Conservation (phyloP, 805 yeast genomes). For the Candida andamanensis region DNA sequence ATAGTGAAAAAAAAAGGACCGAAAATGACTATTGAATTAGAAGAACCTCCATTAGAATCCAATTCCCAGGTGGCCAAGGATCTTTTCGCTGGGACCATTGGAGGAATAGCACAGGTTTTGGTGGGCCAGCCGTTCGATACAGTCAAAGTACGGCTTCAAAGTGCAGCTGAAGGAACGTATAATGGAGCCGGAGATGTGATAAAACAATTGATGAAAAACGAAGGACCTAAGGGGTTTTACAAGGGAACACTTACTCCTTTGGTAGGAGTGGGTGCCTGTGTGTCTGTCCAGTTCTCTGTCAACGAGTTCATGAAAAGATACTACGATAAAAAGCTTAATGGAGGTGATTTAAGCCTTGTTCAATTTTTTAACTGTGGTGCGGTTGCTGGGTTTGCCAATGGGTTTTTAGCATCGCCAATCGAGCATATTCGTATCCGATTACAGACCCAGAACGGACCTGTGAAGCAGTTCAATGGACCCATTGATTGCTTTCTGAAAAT, state of each 20-base stretch:
- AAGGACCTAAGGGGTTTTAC: slow-evolving; percentile 38
- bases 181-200: slow-evolving; percentile 75
- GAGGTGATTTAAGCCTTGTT: slow-evolving; percentile 42
- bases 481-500: slow-evolving; percentile 63
- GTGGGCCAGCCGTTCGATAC: slow-evolving; percentile 97
- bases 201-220: slow-evolving; percentile 50
- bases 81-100: slow-evolving; percentile 85
- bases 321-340: slow-evolving; percentile 46
- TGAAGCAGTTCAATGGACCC: slow-evolving; percentile 64
- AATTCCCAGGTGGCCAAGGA: slow-evolving; percentile 60
- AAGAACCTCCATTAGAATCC: slow-evolving; percentile 35
- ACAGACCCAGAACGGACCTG: slow-evolving; percentile 71
- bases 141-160: slow-evolving; percentile 87
- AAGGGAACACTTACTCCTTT: slow-evolving; percentile 44
- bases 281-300: slow-evolving; percentile 91
- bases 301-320: slow-evolving; percentile 89
- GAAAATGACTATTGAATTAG: slow-evolving; percentile 42
- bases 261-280: slow-evolving; percentile 85
- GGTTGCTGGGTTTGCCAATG: slow-evolving; percentile 90
- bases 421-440: slow-evolving; percentile 92
- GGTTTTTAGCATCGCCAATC: slow-evolving; percentile 86
- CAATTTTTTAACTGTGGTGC: slow-evolving; percentile 83
- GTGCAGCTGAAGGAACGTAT: slow-evolving; percentile 74
- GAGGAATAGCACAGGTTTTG: slow-evolving; percentile 93
- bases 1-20: no score